Evolutionary conservation across 148 eudicot genomes (phyloP).

Genomic region (Fagopyrum tataricum): DNA sequence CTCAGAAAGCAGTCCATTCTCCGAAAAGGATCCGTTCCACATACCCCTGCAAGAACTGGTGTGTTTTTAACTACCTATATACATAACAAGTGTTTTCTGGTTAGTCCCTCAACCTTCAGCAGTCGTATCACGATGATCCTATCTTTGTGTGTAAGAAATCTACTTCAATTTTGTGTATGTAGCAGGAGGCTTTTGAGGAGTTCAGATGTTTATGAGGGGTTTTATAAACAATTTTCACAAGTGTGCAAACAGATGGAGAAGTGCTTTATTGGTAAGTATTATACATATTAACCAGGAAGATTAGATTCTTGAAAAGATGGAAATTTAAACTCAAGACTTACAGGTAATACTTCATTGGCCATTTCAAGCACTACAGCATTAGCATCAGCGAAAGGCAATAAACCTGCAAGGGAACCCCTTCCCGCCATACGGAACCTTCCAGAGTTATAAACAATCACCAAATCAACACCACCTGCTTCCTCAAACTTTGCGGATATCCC

Average conservation of each 20-base stretch:
- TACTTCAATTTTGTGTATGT: too few species aligned
- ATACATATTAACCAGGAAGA: too few species aligned
- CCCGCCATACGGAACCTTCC: slow-evolving; percentile 99
- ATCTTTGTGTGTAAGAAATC: too few species aligned
- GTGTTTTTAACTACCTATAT: slow-evolving; percentile 76
- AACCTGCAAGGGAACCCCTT: slow-evolving; percentile 92
- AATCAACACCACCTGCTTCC: slow-evolving; percentile 96
- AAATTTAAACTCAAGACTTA: slow-evolving; percentile 29
- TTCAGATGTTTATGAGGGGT: too few species aligned
- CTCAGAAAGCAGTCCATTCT: slow-evolving; percentile 76
- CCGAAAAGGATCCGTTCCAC: slow-evolving; percentile 95
- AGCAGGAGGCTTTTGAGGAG: too few species aligned
- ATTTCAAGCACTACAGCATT: slow-evolving; percentile 94
- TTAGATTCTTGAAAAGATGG: not conserved
- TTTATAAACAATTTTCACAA: too few species aligned
- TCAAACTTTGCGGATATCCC: slow-evolving; percentile 99
- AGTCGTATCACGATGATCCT: too few species aligned
- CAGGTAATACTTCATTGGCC: slow-evolving; percentile 98
- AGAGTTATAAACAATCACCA: slow-evolving; percentile 83
- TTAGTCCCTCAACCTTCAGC: not conserved
- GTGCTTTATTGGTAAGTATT: too few species aligned
- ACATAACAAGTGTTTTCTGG: not conserved
- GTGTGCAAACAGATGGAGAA: too few species aligned
- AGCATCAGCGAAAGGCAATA: slow-evolving; percentile 96
- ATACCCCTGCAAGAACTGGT: slow-evolving; percentile 96